A percentile compares a stretch with the other conserved stretches of the same genome.
These are phyloP conservation scores for Podaxis sp. DNA, from an alignment of 768 basidiomycete genomes.

Conservation along the genomic window DNA sequence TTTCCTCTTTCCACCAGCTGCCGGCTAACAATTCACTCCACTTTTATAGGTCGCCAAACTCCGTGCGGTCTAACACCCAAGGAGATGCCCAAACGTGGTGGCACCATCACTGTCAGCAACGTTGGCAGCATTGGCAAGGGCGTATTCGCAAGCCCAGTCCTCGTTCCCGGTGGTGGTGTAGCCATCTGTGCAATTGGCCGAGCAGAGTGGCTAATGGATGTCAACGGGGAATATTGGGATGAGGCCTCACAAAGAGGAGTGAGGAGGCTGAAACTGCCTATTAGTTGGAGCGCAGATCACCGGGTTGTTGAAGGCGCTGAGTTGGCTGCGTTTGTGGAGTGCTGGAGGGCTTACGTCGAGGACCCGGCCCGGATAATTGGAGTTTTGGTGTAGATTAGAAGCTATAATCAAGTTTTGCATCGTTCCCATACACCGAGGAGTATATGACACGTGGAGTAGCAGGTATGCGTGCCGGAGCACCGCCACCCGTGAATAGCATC, in stretches of 20 bases:
- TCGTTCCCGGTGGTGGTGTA: constrained; percentile 80
- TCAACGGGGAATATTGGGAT: constrained; percentile 36
- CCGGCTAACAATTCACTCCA: not conserved
- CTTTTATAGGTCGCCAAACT: constrained; percentile 53
- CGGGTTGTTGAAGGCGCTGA: constrained; percentile 88
- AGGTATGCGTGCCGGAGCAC: no score
- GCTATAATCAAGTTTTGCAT: not conserved
- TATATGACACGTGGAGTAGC: not conserved
- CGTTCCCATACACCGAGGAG: not conserved
- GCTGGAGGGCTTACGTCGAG: constrained; percentile 82
- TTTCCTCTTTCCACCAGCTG: no score
- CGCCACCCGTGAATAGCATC: no score
- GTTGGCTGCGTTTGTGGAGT: constrained; percentile 83
- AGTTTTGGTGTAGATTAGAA: constrained; percentile 15
- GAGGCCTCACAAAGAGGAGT: constrained; percentile 12
- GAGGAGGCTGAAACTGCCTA: constrained; percentile 35
- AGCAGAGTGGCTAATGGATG: constrained; percentile 77
- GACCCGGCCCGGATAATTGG: constrained; percentile 67
- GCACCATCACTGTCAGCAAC: constrained; percentile 80
- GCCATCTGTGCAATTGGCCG: constrained; percentile 82
- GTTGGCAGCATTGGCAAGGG: constrained; percentile 79
- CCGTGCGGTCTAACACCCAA: constrained; percentile 61
- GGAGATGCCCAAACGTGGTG: constrained; percentile 75
- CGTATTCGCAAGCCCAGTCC: constrained; percentile 67
- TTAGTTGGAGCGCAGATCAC: constrained; percentile 89